These are phyloP conservation scores for Panus rudis DNA, from an alignment of 768 basidiomycete genomes.

Conservation along the genomic window DNA sequence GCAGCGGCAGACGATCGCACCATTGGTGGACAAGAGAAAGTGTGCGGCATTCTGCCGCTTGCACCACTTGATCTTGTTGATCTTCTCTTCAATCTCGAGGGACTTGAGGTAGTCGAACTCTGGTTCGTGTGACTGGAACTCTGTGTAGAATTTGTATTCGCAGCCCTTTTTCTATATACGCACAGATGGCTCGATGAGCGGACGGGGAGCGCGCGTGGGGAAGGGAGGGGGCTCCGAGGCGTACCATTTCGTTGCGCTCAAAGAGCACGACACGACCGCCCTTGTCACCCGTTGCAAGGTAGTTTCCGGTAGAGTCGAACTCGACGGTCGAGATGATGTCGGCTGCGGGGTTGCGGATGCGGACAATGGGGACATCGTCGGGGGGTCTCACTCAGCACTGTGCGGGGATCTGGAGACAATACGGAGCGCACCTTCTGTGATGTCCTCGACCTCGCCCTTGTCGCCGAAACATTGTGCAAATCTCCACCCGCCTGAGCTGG, in stretches of 20 bases:
- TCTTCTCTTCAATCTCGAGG: slow-evolving; percentile 99
- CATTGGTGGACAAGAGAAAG: slow-evolving; percentile 95
- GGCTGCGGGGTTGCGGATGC: slow-evolving; percentile 48
- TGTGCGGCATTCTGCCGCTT: slow-evolving; percentile 96
- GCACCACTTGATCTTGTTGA: slow-evolving; percentile 99
- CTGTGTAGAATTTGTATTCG: slow-evolving; percentile 99
- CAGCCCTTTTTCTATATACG: slow-evolving; percentile 89
- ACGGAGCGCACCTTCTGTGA: slow-evolving; percentile 85
- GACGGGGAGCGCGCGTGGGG: background rate
- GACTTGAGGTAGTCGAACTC: slow-evolving; percentile 99
- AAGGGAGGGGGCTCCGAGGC: slow-evolving; percentile 21
- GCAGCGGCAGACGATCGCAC: slow-evolving; percentile 36
- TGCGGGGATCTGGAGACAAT: background rate
- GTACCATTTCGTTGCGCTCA: slow-evolving; percentile 94
- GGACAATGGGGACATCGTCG: slow-evolving; percentile 14
- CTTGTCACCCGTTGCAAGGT: slow-evolving; percentile 99
- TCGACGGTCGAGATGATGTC: slow-evolving; percentile 99
- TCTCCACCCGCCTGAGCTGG: slow-evolving; percentile 86
- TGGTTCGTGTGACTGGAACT: slow-evolving; percentile 99
- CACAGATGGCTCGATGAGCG: slow-evolving; percentile 9
- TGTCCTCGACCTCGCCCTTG: slow-evolving; percentile 99
- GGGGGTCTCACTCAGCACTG: slow-evolving; percentile 6
- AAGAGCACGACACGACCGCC: slow-evolving; percentile 98
- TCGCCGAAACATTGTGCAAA: slow-evolving; percentile 99
- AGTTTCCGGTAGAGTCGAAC: slow-evolving; percentile 98